Percentiles rank a stretch among this genome's conserved stretches.
phyloP scores from a whole-genome alignment of 176 grass and related monocot genomes.

The Musa troglodytarum region DNA sequence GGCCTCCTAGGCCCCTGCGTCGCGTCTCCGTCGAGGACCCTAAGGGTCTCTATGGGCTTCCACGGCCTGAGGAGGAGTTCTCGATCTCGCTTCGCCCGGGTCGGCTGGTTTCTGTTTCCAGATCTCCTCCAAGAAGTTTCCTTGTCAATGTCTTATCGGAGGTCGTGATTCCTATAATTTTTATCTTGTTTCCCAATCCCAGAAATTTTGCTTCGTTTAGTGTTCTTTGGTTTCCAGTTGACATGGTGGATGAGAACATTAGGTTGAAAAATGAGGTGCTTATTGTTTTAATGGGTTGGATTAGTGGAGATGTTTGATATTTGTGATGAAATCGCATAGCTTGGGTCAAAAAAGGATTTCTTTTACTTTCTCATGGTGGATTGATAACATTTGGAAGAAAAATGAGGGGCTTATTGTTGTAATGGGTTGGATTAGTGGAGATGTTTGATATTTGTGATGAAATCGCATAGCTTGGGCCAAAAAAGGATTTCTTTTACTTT shows the following conservation, averaged over 20 bases:
- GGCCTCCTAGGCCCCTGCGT: constrained; percentile 5
- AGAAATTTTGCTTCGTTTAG: not conserved
- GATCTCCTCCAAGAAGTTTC: constrained; percentile 40
- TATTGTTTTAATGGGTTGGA: not conserved
- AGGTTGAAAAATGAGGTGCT: not conserved
- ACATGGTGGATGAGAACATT: not conserved
- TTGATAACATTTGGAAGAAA: not conserved
- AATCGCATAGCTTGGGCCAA: not conserved
- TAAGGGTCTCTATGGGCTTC: constrained; percentile 22
- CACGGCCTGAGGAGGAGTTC: constrained; percentile 19
- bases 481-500: not conserved
- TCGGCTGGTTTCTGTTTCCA: constrained; percentile 17
- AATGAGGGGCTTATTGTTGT: not conserved
- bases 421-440: not conserved
- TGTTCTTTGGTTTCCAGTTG: not conserved
- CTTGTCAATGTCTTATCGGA: constrained; percentile 34
- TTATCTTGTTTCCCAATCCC: not conserved
- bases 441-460: not conserved
- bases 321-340: not conserved
- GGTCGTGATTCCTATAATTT: constrained; percentile 15
- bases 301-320: not conserved
- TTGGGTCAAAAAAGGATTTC: not conserved
- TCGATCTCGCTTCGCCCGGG: constrained; percentile 15
- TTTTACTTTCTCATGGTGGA: not conserved
- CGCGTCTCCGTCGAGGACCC: constrained; percentile 9